Evolutionary conservation across 129 eudicot species (phyloP), one percentile per base, ranked within the genome.

Genomic region (Chrysanthemum seticuspe): DNA sequence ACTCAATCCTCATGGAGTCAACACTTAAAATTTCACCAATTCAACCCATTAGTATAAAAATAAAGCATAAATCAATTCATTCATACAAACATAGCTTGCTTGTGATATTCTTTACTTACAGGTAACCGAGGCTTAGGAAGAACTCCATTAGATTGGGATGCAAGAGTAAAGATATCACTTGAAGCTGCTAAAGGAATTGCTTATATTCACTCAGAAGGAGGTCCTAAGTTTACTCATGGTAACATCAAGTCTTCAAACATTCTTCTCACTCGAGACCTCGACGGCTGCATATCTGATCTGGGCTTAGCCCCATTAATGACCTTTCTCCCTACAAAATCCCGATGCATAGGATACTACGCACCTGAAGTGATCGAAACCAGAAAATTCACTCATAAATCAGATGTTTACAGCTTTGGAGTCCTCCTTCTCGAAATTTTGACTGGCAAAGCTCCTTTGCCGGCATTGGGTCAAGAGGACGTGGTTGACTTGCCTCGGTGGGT

Each of bases 401-500:
- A 92, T 13, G 96, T 93, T 29, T 93, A 89, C 83, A 89, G 98
- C 83, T 93, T 93, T 44, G 98, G 98, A 0, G 96, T 93, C 3
- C 72, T 93, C n/a, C 77, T 93, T 18, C 90, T 93, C 9, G 98
- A 93, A 74, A 80, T 92, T 57, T 80, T 92, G 14, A 92, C 96
- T 1, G 98, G 96, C 2, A 89, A 89, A 74, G 76, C 96, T 9
- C 98, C 98, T 0, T 56, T 87, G 25, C 88, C 76, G 3, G 57
- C 82, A 15, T 72, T 88, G 2, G 86, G 85, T 15, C 86, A 85
- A 62, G 89, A 85, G 1, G 92, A 92, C 36, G 83, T 82, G 29
- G 82, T 84, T n/a, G 95, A 89, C 79, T 77, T 93, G 29, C 96
- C 96, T 19, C 75, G 98, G 31, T 93, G 98, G 98, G 98, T 92